Conservation (phyloP, 192 early-diverging fungal species). For the Linnemannia elongata region DNA sequence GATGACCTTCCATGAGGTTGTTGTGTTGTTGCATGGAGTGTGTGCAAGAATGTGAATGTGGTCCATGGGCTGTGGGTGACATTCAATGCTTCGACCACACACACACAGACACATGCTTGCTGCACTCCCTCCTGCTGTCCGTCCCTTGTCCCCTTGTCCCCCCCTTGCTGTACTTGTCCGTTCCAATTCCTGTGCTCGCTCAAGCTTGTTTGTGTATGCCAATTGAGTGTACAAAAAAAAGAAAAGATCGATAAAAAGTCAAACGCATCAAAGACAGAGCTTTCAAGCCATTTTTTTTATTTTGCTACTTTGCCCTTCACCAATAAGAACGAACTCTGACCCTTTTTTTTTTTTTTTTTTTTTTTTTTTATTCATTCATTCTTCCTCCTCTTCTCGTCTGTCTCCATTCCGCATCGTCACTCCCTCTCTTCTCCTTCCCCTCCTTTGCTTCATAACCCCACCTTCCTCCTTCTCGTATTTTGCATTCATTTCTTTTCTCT, state of each 20-base stretch:
- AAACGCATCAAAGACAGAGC: neutral
- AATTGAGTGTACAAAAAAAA: neutral
- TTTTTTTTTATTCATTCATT: too few species aligned
- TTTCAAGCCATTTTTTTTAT: too few species aligned
- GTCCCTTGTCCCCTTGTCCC: neutral
- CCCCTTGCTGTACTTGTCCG: neutral
- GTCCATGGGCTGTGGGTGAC: neutral
- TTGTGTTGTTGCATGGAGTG: neutral
- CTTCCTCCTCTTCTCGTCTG: neutral
- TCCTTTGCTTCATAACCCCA: neutral
- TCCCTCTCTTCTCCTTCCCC: neutral
- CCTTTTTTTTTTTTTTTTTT: too few species aligned
- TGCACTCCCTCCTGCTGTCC: too few species aligned
- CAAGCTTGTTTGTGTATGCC: too few species aligned
- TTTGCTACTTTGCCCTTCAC: too few species aligned
- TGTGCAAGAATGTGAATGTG: neutral
- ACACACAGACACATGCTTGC: too few species aligned
- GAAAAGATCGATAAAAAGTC: neutral
- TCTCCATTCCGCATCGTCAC: conserved; percentile 1
- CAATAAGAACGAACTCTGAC: too few species aligned
- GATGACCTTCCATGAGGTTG: too few species aligned
- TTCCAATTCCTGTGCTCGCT: too few species aligned
- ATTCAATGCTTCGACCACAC: neutral
- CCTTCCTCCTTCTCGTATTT: neutral
- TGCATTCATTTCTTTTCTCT: neutral